Evolutionary conservation across 257 asterid species (phyloP).

Genomic region (Dorcoceras hygrometricum): DNA sequence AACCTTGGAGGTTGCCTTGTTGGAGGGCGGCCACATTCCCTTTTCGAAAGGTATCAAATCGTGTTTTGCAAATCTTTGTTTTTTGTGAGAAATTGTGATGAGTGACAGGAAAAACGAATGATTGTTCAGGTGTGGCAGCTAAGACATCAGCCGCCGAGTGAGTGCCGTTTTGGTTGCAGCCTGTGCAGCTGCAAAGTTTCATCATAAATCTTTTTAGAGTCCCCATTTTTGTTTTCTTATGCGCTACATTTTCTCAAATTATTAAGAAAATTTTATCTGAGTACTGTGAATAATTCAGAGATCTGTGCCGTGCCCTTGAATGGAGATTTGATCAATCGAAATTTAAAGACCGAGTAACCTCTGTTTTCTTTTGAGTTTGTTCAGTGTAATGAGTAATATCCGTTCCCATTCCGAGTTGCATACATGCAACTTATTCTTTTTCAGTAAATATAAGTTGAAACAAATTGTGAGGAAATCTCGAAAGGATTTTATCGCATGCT

Average conservation of each 20-base stretch:
- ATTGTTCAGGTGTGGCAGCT: constrained; percentile 49
- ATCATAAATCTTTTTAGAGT: background rate
- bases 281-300: background rate
- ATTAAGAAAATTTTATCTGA: background rate
- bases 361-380: background rate
- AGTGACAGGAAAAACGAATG: background rate
- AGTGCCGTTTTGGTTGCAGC: constrained; percentile 30
- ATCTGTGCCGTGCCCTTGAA: background rate
- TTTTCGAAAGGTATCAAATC: constrained; percentile 44
- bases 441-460: too few relatives aligned
- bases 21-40: constrained; percentile 56
- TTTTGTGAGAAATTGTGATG: background rate
- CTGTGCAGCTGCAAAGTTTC: constrained; percentile 35
- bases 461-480: too few relatives aligned
- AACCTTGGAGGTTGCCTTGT: constrained; percentile 38
- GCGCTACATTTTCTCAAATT: background rate
- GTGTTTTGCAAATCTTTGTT: background rate
- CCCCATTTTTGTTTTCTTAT: background rate
- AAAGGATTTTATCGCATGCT: too few relatives aligned
- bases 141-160: constrained; percentile 33
- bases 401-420: too few relatives aligned
- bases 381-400: too few relatives aligned
- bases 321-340: background rate
- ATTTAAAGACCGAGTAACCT: background rate
- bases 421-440: too few relatives aligned